These are phyloP conservation scores for Carallia pectinifolia DNA, from an alignment of 345 rosid species.

Conservation along the genomic window DNA sequence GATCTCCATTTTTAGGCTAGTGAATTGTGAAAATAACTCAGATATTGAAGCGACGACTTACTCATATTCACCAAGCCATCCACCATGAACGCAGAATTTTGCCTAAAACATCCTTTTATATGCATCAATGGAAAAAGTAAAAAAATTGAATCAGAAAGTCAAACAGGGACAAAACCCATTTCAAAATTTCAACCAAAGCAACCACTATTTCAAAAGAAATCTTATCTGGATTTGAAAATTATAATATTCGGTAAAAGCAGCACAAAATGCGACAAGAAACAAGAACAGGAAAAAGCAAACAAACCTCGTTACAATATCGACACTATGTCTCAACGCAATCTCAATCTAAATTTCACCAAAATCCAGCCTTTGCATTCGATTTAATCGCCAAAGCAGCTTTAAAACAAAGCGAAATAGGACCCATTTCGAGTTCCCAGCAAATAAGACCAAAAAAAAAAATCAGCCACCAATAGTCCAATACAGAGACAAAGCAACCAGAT, in stretches of 20 bases:
- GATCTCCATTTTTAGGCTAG: constrained; percentile 2
- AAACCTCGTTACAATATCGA: neutral
- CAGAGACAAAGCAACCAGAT: neutral
- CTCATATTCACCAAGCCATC: neutral
- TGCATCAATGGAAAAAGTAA: constrained; percentile 3
- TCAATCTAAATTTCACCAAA: constrained; percentile 15
- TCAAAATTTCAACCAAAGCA: constrained; percentile 15
- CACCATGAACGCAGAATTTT: neutral
- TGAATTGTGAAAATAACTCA: neutral
- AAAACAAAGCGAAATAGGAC: neutral
- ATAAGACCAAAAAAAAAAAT: neutral
- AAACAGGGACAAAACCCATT: constrained; percentile 16
- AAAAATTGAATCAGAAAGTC: neutral
- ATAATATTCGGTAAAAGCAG: constrained; percentile 13
- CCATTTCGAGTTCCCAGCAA: constrained; percentile 13
- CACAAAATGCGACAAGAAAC: constrained; percentile 21
- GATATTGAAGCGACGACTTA: constrained; percentile 8
- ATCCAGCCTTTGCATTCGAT: constrained; percentile 7
- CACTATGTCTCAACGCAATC: constrained; percentile 1
- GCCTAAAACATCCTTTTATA: too few relatives aligned
- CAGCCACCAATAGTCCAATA: neutral
- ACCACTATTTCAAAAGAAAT: constrained; percentile 7
- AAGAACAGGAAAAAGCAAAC: neutral
- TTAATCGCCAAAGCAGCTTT: constrained; percentile 14
- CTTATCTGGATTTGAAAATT: constrained; percentile 5